phyloP scores from a whole-genome alignment of 768 basidiomycete genomes.

The Russula dissimulans region DNA sequence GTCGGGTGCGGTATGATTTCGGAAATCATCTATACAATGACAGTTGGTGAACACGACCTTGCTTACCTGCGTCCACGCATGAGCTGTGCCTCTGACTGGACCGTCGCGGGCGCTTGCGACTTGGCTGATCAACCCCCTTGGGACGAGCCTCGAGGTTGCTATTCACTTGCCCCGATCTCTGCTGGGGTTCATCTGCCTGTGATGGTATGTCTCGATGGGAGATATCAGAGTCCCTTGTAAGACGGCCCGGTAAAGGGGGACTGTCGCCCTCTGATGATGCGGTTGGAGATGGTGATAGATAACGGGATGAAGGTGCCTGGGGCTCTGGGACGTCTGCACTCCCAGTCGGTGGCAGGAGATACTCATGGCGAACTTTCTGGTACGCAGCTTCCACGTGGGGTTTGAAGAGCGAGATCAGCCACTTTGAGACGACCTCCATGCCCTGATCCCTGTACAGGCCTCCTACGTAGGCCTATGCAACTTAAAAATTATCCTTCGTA shows the following conservation, averaged over 20 bases:
- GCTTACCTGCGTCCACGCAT: not conserved
- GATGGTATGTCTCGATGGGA: not conserved
- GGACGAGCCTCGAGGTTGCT: not conserved
- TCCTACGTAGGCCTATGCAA: slow-evolving; percentile 4
- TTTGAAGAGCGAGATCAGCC: not conserved
- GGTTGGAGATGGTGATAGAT: not conserved
- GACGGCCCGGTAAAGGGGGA: not conserved
- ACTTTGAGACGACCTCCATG: not conserved
- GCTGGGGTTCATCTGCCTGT: not conserved
- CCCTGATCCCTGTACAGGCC: not conserved
- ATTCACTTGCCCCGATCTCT: not conserved
- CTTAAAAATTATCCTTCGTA: not conserved
- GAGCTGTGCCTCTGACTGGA: not conserved
- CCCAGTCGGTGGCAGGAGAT: not conserved
- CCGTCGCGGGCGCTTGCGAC: not conserved
- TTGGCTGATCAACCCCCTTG: not conserved
- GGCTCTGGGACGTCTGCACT: not conserved
- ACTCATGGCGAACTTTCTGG: not conserved
- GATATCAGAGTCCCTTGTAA: not conserved
- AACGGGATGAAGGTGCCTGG: not conserved
- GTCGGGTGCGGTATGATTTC: not conserved
- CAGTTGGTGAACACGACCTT: not conserved
- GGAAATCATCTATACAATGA: not conserved
- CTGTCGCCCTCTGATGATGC: not conserved
- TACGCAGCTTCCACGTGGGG: not conserved